Base-by-base conservation (phyloP, 192 early-diverging fungal species). In the Backusella macrospora region DNA sequence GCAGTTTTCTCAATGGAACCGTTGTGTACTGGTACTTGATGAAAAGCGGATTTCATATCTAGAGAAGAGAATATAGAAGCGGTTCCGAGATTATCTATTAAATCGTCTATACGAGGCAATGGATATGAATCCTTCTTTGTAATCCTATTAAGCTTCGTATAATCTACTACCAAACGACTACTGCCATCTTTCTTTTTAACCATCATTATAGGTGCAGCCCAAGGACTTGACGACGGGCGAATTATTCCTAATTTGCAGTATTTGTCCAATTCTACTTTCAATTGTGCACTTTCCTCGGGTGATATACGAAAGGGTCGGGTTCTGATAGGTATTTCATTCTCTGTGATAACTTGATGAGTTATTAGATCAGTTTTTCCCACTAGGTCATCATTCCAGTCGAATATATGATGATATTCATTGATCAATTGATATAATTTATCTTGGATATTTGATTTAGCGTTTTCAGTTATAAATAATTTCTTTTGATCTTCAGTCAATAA, bases 61-160 rank as follows among this genome's bases (percentile, higher is more conserved):
- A 80, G 4, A 0, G 64, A 37, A 0, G 81, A 66, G 39, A 86
- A 84, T 0, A 75, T 29, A 0, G 16, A 62, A 0, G 74, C 74
- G 2, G 77, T 70, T 8, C 71, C 14, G 1, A 82, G 8, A 1
- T 38, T 37, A 62, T 74, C 70, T 0, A 86, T 34, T 0, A 83
- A 6, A 7, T 85, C 79, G 0, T 73, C 68, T 8, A 86, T 80
- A 0, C 55, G 48, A 10, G 84, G 84, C 21, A 86, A 59, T 0
- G 83, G 76, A 62, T 84, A 84, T 0, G 46, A 4, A 66, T 88
- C 77, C 23, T 72, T 72, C 12, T 65, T 72, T 0, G 87, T 86
- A 14, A 81, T 64, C 0, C 44, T 42, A 52, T 88, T 86, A 0
- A 88, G 63, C 18, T 70, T 55, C 13, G 74, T 65, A 70, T 87